Conservation (phyloP, 2,329 filamentous ascomycete species). For the Alternaria atra region DNA sequence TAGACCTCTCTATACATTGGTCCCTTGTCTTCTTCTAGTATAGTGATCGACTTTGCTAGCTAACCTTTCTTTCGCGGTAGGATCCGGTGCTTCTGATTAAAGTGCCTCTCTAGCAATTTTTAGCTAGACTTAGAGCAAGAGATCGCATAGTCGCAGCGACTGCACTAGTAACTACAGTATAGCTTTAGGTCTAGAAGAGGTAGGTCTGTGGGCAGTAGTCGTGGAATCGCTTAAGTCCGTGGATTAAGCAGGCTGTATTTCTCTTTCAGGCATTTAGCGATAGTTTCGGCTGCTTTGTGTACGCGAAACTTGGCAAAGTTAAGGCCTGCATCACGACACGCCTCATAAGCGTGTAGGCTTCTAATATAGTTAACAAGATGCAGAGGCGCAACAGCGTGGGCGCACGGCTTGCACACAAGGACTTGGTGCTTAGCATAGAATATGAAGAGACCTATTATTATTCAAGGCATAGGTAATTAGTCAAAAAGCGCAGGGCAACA, state of each 20-base stretch:
- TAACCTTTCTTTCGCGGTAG: slow-evolving; percentile 3
- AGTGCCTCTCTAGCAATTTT: neutral
- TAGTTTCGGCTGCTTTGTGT: neutral
- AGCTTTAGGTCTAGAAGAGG: slow-evolving; percentile 12
- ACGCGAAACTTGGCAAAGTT: neutral
- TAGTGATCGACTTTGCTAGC: neutral
- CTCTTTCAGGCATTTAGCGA: neutral
- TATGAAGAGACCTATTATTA: slow-evolving; percentile 8
- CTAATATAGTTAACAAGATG: slow-evolving; percentile 7
- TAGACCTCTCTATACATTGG: no score
- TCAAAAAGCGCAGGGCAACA: no score
- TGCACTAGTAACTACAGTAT: slow-evolving; percentile 7
- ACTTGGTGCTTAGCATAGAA: slow-evolving; percentile 7
- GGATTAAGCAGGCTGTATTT: slow-evolving; percentile 8
- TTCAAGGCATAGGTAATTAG: no score
- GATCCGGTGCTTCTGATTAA: slow-evolving; percentile 5
- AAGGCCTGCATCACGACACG: neutral
- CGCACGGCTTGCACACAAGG: slow-evolving; percentile 9
- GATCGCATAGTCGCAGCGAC: slow-evolving; percentile 4
- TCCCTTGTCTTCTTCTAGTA: no score
- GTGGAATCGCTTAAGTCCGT: neutral
- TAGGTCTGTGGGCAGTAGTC: neutral
- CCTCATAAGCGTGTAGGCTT: neutral
- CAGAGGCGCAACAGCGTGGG: slow-evolving; percentile 2
- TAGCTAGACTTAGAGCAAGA: neutral